These are phyloP conservation scores for Trichosanthes truncata DNA, from an alignment of 306 rosid species.

Conservation along the genomic window DNA sequence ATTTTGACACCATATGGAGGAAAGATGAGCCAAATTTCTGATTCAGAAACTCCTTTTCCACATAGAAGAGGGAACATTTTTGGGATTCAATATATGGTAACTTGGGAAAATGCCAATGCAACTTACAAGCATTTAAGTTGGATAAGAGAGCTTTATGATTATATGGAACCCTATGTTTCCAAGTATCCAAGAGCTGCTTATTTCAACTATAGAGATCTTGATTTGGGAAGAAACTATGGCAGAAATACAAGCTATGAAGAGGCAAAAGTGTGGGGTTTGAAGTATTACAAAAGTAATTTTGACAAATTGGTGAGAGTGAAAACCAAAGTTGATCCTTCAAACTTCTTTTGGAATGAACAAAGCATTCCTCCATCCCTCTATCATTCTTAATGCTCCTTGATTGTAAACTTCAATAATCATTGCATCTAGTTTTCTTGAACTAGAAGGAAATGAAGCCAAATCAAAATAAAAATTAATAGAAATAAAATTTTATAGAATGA, in stretches of 20 bases:
- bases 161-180: slow-evolving; percentile 57
- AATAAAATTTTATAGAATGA: too few species aligned
- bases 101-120: slow-evolving; percentile 32
- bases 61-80: slow-evolving; percentile 51
- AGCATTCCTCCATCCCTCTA: slow-evolving; percentile 11
- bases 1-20: slow-evolving; percentile 65
- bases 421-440: too few species aligned
- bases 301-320: slow-evolving; percentile 9
- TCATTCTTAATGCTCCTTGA: too few species aligned
- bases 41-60: slow-evolving; percentile 52
- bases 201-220: slow-evolving; percentile 66
- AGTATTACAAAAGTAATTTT: slow-evolving; percentile 18
- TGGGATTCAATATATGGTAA: slow-evolving; percentile 34
- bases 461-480: too few species aligned
- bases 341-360: slow-evolving; percentile 23
- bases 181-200: slow-evolving; percentile 56
- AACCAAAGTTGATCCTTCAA: slow-evolving; percentile 16
- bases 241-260: slow-evolving; percentile 16
- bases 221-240: slow-evolving; percentile 42
- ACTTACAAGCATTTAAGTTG: slow-evolving; percentile 29
- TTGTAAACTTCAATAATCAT: too few species aligned
- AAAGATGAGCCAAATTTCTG: slow-evolving; percentile 37
- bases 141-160: slow-evolving; percentile 45
- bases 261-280: slow-evolving; percentile 31
- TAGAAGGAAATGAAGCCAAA: too few species aligned